Conservation (phyloP, 108 stramenopile genomes). For the Mediolabrus comicus region DNA sequence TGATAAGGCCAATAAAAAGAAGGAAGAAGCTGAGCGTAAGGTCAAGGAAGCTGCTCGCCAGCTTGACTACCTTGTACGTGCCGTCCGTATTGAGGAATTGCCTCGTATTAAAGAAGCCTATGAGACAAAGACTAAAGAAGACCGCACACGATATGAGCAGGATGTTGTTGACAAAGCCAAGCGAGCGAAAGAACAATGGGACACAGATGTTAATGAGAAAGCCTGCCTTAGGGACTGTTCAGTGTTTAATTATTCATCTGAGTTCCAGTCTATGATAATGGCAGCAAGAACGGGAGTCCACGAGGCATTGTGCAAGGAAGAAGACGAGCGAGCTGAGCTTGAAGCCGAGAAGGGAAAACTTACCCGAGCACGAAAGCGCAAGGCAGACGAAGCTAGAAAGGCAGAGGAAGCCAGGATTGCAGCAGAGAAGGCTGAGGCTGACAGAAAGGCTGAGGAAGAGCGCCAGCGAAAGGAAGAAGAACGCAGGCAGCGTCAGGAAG, state of each 20-base stretch:
- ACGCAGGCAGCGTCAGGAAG: conserved; percentile 42
- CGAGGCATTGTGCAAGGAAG: conserved; percentile 57
- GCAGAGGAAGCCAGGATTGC: conserved; percentile 53
- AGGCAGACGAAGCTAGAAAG: conserved; percentile 59
- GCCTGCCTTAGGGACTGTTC: conserved; percentile 42
- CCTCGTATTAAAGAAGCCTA: conserved; percentile 80
- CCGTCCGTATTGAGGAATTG: conserved; percentile 94
- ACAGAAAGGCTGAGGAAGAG: conserved; percentile 58
- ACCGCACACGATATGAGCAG: conserved; percentile 69
- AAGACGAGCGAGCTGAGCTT: conserved; percentile 66
- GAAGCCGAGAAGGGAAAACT: conserved; percentile 80
- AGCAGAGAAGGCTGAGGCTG: conserved; percentile 53
- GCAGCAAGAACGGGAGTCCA: conserved; percentile 57
- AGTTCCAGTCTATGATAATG: conserved; percentile 76
- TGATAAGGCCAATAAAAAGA: conserved; percentile 85
- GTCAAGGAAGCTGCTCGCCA: conserved; percentile 80
- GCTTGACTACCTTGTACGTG: conserved; percentile 91
- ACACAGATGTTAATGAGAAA: conserved; percentile 72
- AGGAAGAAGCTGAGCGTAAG: conserved; percentile 89
- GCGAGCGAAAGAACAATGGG: conserved; percentile 73
- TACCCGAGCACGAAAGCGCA: conserved; percentile 63
- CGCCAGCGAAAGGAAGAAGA: conserved; percentile 55
- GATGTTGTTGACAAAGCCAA: conserved; percentile 72
- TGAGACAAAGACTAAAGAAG: conserved; percentile 67
- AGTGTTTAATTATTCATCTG: conserved; percentile 62